Evolutionary conservation across 805 yeast species (phyloP), one percentile per base, ranked within the genome.

Genomic region (Candida boidinii): DNA sequence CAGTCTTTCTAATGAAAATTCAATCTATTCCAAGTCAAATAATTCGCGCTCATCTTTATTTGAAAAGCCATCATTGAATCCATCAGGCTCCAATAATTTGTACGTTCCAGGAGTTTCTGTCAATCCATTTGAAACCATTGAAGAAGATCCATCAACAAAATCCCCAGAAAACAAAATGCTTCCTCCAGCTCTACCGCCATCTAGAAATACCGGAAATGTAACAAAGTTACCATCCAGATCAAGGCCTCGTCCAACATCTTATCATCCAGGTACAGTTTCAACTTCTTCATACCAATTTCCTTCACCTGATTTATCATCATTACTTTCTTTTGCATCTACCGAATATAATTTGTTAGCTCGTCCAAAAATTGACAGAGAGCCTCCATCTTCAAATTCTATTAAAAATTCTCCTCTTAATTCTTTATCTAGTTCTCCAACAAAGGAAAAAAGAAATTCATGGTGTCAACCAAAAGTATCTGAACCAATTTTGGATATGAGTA

Each of bases 231-330:
- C 48, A 13, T 16, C 26, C 6, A 19, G 63, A 65, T 32, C 48
- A 65, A 78, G 73, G 48, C 88, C 86, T 36, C 70, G 94, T 52
- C 94, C 94, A 26, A 82, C 90, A 0, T 81, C 92, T 8, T 83
- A 79, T 48, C 88, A 83, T 49, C 94, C 94, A 13, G 68, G 79
- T 2, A 62, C 73, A 19, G 43, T 63, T 37, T 39, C 52, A 26
- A 36, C 54, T 3, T 41, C 36, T 19, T 49, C 31, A 27, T 51
- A 42, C 31, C 22, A 12, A 15, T 43, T 39, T 30, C 46, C 54
- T n/a, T 31, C 49, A 17, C 44, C 47, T 11, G 62, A 56, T 37
- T 41, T 48, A 22, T 43, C 57, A 4, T 56, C 49, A 38, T 36
- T 53, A 23, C 38, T 51, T 17, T 52, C 56, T 5, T 38, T 46